Percentiles rank a stretch among this genome's conserved stretches.
Evolutionary conservation across 345 rosid genomes (phyloP).

Genomic region (Salix udensis): DNA sequence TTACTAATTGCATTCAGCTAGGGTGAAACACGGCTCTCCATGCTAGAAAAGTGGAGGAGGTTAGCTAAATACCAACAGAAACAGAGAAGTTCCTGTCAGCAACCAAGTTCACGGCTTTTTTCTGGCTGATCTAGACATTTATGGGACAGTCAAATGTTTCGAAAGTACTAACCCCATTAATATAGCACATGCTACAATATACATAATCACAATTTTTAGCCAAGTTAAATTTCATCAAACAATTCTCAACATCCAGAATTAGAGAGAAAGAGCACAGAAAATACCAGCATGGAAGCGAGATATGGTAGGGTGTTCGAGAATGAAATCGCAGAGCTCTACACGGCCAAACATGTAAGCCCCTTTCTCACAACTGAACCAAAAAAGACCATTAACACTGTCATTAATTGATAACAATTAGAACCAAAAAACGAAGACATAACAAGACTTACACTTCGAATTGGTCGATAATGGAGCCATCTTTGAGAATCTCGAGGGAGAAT

Average conservation of each 20-base stretch:
- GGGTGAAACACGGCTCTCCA: neutral
- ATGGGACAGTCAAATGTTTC: neutral
- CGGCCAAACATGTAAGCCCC: slow-evolving; percentile 99
- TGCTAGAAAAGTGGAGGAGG: neutral
- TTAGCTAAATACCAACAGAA: neutral
- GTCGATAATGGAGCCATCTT: slow-evolving; percentile 74
- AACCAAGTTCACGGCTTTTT: neutral
- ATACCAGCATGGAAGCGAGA: slow-evolving; percentile 96
- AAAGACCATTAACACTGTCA: neutral
- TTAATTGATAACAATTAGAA: neutral
- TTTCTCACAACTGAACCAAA: slow-evolving; percentile 54
- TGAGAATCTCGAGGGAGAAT: slow-evolving; percentile 72
- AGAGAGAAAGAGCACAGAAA: neutral
- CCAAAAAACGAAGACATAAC: neutral
- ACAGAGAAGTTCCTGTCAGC: neutral
- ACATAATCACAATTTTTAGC: no score
- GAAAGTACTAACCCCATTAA: neutral
- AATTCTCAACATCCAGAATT: neutral
- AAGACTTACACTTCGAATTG: slow-evolving; percentile 51
- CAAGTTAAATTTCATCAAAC: neutral
- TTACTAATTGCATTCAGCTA: neutral
- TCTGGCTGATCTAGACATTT: neutral
- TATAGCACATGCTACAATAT: neutral
- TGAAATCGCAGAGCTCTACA: slow-evolving; percentile 73
- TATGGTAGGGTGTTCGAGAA: slow-evolving; percentile 83